phyloP scores from a whole-genome alignment of 306 rosid genomes.

The Ormosia emarginata region DNA sequence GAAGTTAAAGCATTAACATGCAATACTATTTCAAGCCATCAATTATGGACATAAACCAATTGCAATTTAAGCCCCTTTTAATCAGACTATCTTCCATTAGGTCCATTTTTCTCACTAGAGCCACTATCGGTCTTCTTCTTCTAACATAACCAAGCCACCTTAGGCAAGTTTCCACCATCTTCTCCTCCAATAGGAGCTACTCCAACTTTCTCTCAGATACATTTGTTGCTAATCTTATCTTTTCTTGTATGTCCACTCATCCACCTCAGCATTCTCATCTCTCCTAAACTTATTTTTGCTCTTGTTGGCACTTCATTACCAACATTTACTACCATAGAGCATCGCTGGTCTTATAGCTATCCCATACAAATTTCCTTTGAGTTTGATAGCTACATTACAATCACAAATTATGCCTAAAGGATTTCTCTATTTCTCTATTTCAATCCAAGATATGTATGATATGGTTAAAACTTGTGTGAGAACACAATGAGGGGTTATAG shows the following conservation, averaged over 20 bases:
- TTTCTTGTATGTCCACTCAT: not conserved
- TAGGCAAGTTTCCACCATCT: not conserved
- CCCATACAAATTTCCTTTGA: not conserved
- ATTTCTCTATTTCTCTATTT: not conserved
- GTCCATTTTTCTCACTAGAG: not conserved
- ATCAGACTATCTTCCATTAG: not conserved
- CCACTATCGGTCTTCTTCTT: not conserved
- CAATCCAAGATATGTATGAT: too few relatives aligned
- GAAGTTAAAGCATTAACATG: not conserved
- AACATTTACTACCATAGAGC: not conserved
- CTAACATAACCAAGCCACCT: not conserved
- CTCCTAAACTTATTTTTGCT: not conserved
- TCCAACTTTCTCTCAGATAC: not conserved
- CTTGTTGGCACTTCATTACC: not conserved
- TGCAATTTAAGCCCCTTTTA: not conserved
- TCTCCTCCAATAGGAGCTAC: not conserved
- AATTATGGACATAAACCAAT: not conserved
- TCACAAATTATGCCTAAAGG: not conserved
- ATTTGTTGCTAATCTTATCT: not conserved
- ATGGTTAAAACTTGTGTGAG: too few relatives aligned
- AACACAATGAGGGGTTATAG: too few relatives aligned
- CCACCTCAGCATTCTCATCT: not conserved
- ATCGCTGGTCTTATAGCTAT: not conserved
- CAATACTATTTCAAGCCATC: not conserved
- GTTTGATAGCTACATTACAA: not conserved